Percentiles rank a stretch among this genome's conserved stretches.
Conservation (phyloP, 352 stramenopile genomes). For the Phytophthora macrochlamydospora region DNA sequence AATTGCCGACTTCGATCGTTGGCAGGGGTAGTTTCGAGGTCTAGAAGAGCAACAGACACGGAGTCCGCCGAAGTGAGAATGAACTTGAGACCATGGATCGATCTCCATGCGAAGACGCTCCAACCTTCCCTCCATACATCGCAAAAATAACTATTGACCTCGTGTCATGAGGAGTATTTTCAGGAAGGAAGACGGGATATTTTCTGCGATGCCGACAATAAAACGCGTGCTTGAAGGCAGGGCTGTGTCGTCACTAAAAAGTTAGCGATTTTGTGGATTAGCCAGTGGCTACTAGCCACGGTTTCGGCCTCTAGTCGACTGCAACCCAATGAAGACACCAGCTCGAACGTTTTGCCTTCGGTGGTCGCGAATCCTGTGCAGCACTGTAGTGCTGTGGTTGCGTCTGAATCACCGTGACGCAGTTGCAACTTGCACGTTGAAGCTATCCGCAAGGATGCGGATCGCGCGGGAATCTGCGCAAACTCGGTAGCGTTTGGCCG, state of each 20-base stretch:
- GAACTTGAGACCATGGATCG: slow-evolving; percentile 7
- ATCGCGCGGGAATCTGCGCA: not conserved
- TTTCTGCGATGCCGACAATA: slow-evolving; percentile 1
- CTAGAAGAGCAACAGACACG: not conserved
- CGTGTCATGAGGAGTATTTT: slow-evolving; percentile 10
- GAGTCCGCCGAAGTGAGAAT: slow-evolving; percentile 13
- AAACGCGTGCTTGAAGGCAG: too few relatives aligned
- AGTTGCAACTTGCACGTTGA: not conserved
- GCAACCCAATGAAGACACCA: not conserved
- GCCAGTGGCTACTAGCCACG: too few relatives aligned
- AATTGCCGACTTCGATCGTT: not conserved
- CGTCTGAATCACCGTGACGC: not conserved
- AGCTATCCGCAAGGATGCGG: not conserved
- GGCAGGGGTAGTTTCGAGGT: not conserved
- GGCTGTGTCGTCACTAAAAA: not conserved
- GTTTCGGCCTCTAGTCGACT: not conserved
- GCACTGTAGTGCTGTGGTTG: not conserved
- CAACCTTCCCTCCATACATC: too few relatives aligned
- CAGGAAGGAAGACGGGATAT: slow-evolving; percentile 6
- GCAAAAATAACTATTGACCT: too few relatives aligned
- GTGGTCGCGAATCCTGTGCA: not conserved
- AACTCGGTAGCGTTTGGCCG: not conserved
- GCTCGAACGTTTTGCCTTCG: not conserved
- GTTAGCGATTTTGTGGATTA: too few relatives aligned
- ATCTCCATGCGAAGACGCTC: not conserved